Base-by-base conservation (phyloP, 1,139 yeast species). In the Sugiyamaella paludigena region DNA sequence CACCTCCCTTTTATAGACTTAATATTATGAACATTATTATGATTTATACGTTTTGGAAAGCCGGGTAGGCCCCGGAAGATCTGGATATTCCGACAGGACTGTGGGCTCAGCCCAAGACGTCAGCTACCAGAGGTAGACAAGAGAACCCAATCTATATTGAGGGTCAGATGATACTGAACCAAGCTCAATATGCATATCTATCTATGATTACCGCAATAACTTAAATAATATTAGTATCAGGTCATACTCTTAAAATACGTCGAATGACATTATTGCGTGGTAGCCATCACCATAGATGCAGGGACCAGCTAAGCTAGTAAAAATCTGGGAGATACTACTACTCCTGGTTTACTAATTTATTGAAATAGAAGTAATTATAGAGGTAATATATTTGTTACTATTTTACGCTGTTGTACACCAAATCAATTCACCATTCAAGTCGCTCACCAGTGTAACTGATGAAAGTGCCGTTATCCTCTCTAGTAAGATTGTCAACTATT, bases 261-360 rank as follows among this genome's bases (percentile, higher is more conserved):
- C 55, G 45, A 19, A 54, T 45, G 12, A 43, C 47, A n/a, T 53
- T 54, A 32, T 54, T 54, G 11, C 55, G 47, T 16, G 46, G 46
- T 36, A 7, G 11, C 16, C 35, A 32, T 7, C 13, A 16, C n/a
- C 35, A 7, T n/a, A 7, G 7, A n/a, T n/a, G 39, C 27, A 36
- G 39, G 6, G 6, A n/a, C n/a, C n/a, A n/a, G n/a, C n/a, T n/a
- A n/a, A n/a, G n/a, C n/a, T n/a, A n/a, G n/a, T n/a, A n/a, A n/a
- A n/a, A n/a, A n/a, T n/a, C n/a, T n/a, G 32, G n/a, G 9, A 29
- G 11, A 29, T n/a, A 10, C n/a, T 10, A 29, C 9, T 29, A 29
- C n/a, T 29, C 32, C 9, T 9, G 11, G 32, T 29, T 29, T 29
- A 29, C n/a, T 29, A 29, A 29, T 29, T 29, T 29, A 29, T 29